phyloP scores from a whole-genome alignment of 495 filamentous ascomycete genomes.

The Eremomyces bilateralis region DNA sequence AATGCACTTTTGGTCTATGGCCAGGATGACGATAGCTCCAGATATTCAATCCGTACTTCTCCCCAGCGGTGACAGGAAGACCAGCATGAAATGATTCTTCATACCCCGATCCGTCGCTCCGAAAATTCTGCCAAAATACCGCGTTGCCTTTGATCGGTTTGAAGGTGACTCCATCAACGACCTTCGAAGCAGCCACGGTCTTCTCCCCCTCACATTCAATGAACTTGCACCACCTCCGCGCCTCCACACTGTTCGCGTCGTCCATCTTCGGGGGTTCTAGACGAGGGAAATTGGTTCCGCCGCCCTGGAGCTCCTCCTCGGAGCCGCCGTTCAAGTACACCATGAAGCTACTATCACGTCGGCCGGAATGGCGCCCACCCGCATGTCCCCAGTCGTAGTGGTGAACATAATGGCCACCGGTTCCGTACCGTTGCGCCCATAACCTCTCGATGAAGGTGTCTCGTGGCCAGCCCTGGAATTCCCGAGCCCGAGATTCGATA shows the following conservation, averaged over 20 bases:
- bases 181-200: too few relatives aligned
- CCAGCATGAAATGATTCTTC: slow-evolving; percentile 48
- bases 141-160: slow-evolving; percentile 46
- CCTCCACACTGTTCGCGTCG: slow-evolving; percentile 15
- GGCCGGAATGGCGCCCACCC: slow-evolving; percentile 1
- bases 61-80: slow-evolving; percentile 40
- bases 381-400: slow-evolving; percentile 33
- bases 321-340: slow-evolving; percentile 32
- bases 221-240: slow-evolving; percentile 33
- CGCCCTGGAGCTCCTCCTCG: slow-evolving; percentile 17
- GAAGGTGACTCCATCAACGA: slow-evolving; percentile 39
- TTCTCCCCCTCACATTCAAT: slow-evolving; percentile 31
- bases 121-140: slow-evolving; percentile 57
- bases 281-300: slow-evolving; percentile 35
- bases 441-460: slow-evolving; percentile 38
- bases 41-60: slow-evolving; percentile 67
- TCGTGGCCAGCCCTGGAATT: slow-evolving; percentile 47
- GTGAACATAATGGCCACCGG: slow-evolving; percentile 33
- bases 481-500: slow-evolving; percentile 42
- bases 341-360: slow-evolving; percentile 30
- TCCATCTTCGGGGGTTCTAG: slow-evolving; percentile 17
- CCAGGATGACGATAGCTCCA: slow-evolving; percentile 30
- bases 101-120: slow-evolving; percentile 38
- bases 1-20: background rate
- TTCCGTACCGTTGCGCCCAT: slow-evolving; percentile 37